These are phyloP conservation scores for Hemisphaericaspora xylanilytica DNA, from an alignment of 1,139 yeast species.

Conservation along the genomic window DNA sequence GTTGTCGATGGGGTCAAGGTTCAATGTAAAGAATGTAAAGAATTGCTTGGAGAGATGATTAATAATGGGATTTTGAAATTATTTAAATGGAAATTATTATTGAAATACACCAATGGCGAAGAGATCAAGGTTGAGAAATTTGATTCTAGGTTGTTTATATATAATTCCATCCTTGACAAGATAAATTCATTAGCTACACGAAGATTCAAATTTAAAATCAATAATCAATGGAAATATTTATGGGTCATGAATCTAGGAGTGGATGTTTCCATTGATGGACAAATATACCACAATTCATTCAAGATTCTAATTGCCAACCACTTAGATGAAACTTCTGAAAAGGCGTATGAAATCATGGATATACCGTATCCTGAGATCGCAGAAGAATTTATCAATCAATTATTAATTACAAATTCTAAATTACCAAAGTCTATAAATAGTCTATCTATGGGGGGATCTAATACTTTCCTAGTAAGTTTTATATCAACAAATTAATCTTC, in stretches of 20 bases:
- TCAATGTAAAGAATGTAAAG: slow-evolving; percentile 31
- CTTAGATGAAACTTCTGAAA: slow-evolving; percentile 15
- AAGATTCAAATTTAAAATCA: slow-evolving; percentile 54
- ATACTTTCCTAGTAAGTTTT: slow-evolving; percentile 12
- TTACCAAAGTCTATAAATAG: slow-evolving; percentile 10
- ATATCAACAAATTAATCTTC: slow-evolving; percentile 16
- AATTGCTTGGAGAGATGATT: slow-evolving; percentile 33
- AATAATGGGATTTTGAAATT: slow-evolving; percentile 30
- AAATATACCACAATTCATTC: slow-evolving; percentile 26
- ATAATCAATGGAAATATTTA: slow-evolving; percentile 59
- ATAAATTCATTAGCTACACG: slow-evolving; percentile 48
- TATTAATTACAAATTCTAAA: slow-evolving; percentile 23
- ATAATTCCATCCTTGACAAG: slow-evolving; percentile 41
- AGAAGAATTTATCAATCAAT: slow-evolving; percentile 21
- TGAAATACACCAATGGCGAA: slow-evolving; percentile 20
- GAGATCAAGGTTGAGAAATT: slow-evolving; percentile 14
- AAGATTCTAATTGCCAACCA: slow-evolving; percentile 35
- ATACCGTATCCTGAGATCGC: slow-evolving; percentile 26
- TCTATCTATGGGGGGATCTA: slow-evolving; percentile 12
- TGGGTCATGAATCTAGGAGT: slow-evolving; percentile 62
- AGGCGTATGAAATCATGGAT: slow-evolving; percentile 36
- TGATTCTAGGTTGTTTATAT: slow-evolving; percentile 34
- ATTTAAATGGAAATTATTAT: slow-evolving; percentile 58
- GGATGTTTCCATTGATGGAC: slow-evolving; percentile 22
- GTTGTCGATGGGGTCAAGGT: slow-evolving; percentile 10